Evolutionary conservation across 2,329 filamentous ascomycete species (phyloP).

Genomic region (Trichophyton simii): DNA sequence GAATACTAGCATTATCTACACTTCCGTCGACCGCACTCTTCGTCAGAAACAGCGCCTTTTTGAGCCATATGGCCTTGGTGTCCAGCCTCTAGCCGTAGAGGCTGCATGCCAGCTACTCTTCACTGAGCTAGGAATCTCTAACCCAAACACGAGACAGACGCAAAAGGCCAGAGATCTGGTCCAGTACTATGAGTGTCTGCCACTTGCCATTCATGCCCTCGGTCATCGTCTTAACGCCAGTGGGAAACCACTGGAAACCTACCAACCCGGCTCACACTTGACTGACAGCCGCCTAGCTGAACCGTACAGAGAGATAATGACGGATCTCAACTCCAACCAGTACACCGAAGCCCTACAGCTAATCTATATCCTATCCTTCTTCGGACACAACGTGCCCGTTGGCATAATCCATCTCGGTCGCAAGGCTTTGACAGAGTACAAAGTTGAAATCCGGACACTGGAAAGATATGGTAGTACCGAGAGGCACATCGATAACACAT

Average conservation of each 20-base stretch:
- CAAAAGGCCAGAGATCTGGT: constrained; percentile 50
- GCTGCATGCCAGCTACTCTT: constrained; percentile 51
- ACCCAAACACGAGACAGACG: constrained; percentile 44
- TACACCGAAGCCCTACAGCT: constrained; percentile 49
- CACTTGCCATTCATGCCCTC: constrained; percentile 55
- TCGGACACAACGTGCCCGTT: constrained; percentile 52
- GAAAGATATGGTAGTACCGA: constrained; percentile 17
- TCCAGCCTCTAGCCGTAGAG: constrained; percentile 42
- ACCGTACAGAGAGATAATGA: constrained; percentile 37
- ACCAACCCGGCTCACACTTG: constrained; percentile 43
- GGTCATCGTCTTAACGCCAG: constrained; percentile 50
- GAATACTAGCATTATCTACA: constrained; percentile 55
- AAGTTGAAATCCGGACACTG: constrained; percentile 19
- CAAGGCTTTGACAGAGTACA: constrained; percentile 18
- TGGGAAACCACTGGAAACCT: constrained; percentile 49
- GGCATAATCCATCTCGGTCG: constrained; percentile 50
- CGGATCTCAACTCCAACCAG: constrained; percentile 30
- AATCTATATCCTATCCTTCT: constrained; percentile 53
- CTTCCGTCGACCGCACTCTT: constrained; percentile 50
- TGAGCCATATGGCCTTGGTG: constrained; percentile 46
- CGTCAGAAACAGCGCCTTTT: constrained; percentile 45
- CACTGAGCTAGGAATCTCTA: constrained; percentile 48
- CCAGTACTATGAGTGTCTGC: constrained; percentile 50
- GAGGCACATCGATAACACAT: constrained; percentile 34
- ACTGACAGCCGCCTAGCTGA: constrained; percentile 44